Evolutionary conservation across 768 basidiomycete genomes (phyloP).

Genomic region (Leccinum subgranulosum): DNA sequence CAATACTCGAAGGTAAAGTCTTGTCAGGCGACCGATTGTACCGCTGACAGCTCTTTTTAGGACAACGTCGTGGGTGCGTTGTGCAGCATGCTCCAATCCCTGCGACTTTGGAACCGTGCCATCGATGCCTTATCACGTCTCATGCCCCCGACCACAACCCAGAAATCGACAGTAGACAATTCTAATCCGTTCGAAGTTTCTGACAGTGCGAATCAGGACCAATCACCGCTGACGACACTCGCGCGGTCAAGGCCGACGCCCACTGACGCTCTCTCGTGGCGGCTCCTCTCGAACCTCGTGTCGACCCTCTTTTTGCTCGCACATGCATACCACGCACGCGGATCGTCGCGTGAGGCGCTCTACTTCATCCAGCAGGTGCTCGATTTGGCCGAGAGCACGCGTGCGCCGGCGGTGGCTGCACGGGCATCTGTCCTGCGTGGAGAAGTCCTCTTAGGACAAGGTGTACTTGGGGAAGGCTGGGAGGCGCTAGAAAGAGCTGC

Average conservation of each 20-base stretch:
- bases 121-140: slow-evolving; percentile 64
- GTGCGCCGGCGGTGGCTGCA: slow-evolving; percentile 60
- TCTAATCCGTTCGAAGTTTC: slow-evolving; percentile 58
- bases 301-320: slow-evolving; percentile 62
- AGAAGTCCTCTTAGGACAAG: slow-evolving; percentile 67
- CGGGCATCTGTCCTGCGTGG: slow-evolving; percentile 65
- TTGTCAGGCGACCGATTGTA: neutral
- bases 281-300: slow-evolving; percentile 69
- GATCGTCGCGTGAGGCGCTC: slow-evolving; percentile 81
- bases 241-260: slow-evolving; percentile 22
- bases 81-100: slow-evolving; percentile 59
- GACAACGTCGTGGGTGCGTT: slow-evolving; percentile 59
- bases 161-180: slow-evolving; percentile 31
- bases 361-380: slow-evolving; percentile 78
- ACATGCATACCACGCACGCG: slow-evolving; percentile 63
- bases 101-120: slow-evolving; percentile 81
- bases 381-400: slow-evolving; percentile 67
- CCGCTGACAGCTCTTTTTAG: slow-evolving; percentile 33
- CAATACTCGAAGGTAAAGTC: slow-evolving; percentile 57
- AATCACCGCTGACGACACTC: slow-evolving; percentile 16
- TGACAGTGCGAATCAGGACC: slow-evolving; percentile 30
- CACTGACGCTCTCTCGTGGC: slow-evolving; percentile 68
- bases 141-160: slow-evolving; percentile 26
- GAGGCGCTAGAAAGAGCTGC: slow-evolving; percentile 51
- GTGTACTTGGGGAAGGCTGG: slow-evolving; percentile 54